Conservation (phyloP, 176 grass and related monocot genomes). For the Zoysia japonica region DNA sequence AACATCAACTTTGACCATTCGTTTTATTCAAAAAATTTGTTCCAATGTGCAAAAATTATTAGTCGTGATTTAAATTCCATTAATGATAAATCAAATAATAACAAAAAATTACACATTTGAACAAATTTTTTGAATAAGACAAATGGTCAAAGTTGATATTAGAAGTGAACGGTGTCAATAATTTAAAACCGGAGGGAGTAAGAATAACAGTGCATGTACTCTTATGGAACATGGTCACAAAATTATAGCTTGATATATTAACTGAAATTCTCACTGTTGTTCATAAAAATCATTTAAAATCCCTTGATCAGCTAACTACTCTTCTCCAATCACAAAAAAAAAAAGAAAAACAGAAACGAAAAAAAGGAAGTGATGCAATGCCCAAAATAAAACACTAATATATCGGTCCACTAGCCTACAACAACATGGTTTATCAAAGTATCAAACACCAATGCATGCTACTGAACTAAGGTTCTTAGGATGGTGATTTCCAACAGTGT, state of each 20-base stretch:
- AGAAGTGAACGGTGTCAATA: too few species aligned
- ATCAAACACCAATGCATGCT: not conserved
- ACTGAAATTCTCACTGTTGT: not conserved
- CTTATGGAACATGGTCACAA: not conserved
- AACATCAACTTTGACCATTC: too few species aligned
- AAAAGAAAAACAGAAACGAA: too few species aligned
- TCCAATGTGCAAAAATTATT: too few species aligned
- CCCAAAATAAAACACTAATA: not conserved
- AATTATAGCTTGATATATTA: not conserved
- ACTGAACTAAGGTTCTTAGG: too few species aligned
- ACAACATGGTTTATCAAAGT: not conserved
- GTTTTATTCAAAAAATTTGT: too few species aligned
- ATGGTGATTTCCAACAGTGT: too few species aligned
- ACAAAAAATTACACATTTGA: too few species aligned
- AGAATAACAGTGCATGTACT: not conserved
- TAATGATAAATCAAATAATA: too few species aligned
- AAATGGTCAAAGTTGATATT: too few species aligned
- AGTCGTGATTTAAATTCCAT: too few species aligned
- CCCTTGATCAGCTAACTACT: not conserved
- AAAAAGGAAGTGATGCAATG: not conserved
- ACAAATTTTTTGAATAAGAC: too few species aligned
- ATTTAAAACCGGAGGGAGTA: not conserved
- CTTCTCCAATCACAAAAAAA: not conserved
- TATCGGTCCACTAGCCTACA: not conserved
- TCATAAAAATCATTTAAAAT: slow-evolving; percentile 12